These are phyloP conservation scores for Simplicillium sp. DNA, from an alignment of 2,329 filamentous ascomycete genomes.

Conservation along the genomic window DNA sequence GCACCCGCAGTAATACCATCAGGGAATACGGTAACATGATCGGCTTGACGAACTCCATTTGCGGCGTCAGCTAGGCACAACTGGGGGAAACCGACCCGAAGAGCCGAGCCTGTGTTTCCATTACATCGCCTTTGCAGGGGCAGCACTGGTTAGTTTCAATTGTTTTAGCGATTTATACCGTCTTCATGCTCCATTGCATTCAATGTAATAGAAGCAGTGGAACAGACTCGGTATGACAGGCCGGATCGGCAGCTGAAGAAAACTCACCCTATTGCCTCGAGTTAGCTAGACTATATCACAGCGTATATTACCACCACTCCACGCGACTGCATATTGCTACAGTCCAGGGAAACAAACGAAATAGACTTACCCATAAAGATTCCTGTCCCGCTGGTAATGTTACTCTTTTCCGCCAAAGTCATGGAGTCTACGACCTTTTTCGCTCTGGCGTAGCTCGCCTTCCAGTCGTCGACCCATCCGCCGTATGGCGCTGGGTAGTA, in stretches of 20 bases:
- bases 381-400: conserved; percentile 63
- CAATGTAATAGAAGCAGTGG: no score
- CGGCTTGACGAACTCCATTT: conserved; percentile 61
- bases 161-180: not conserved
- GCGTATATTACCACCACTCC: no score
- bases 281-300: no score
- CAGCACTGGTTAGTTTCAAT: conserved; percentile 1
- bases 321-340: not conserved
- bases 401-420: conserved; percentile 75
- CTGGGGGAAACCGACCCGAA: conserved; percentile 61
- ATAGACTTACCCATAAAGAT: conserved; percentile 52
- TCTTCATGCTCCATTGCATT: no score
- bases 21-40: conserved; percentile 69
- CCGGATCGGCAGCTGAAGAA: no score
- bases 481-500: conserved; percentile 67
- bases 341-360: not conserved
- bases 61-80: conserved; percentile 66
- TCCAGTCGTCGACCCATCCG: conserved; percentile 62
- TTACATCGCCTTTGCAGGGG: conserved; percentile 47
- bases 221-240: no score
- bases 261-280: not conserved
- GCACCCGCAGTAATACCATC: conserved; percentile 69
- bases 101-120: conserved; percentile 66
- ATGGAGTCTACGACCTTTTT: conserved; percentile 59
- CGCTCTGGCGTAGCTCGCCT: conserved; percentile 60